Evolutionary conservation across 208 protist species (phyloP).

Genomic region (Naegleria lovaniensis): DNA sequence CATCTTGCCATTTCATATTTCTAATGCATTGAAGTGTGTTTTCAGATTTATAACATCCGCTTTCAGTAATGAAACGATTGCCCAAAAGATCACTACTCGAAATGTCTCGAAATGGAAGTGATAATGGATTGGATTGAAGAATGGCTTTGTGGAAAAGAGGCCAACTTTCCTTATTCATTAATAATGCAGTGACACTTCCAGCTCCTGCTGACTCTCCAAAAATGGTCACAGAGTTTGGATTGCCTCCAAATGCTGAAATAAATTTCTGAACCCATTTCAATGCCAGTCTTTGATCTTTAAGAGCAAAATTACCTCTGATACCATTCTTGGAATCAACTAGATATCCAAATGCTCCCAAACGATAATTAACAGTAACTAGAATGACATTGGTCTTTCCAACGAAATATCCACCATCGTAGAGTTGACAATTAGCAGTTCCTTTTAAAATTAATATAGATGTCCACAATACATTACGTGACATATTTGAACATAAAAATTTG

Average conservation of each 20-base stretch:
- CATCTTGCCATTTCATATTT: not conserved
- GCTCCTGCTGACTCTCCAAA: slow-evolving; percentile 57
- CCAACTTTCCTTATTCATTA: slow-evolving; percentile 25
- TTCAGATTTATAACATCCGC: not conserved
- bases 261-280: slow-evolving; percentile 56
- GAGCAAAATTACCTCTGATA: slow-evolving; percentile 53
- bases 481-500: no score
- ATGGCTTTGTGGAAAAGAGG: slow-evolving; percentile 47
- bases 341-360: slow-evolving; percentile 17
- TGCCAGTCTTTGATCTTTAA: slow-evolving; percentile 54
- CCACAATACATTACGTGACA: no score
- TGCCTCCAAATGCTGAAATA: slow-evolving; percentile 54
- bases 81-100: not conserved
- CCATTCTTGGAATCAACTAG: not conserved
- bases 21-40: not conserved
- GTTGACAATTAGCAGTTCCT: not conserved
- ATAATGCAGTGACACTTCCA: slow-evolving; percentile 30
- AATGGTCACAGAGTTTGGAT: slow-evolving; percentile 50
- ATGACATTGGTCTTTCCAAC: not conserved
- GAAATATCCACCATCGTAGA: not conserved
- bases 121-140: slow-evolving; percentile 40
- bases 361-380: slow-evolving; percentile 12
- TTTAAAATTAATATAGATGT: no score
- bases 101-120: slow-evolving; percentile 36
- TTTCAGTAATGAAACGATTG: not conserved